Evolutionary conservation across 805 yeast species (phyloP).

Genomic region (Zygosaccharomyces lentus): DNA sequence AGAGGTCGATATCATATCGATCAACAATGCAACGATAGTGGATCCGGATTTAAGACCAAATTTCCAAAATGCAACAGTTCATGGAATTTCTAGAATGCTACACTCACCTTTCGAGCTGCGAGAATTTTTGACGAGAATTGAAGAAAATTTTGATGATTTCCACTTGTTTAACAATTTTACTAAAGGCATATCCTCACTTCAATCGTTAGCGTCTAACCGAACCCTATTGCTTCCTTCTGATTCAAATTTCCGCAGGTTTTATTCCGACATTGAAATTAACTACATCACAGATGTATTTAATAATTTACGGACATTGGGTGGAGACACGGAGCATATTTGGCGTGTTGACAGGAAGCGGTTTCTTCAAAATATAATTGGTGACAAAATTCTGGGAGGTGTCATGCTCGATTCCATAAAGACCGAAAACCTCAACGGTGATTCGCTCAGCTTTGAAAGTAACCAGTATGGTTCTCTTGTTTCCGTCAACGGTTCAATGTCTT

Average conservation of each 20-base stretch:
- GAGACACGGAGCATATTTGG: slow-evolving; percentile 19
- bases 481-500: slow-evolving; percentile 34
- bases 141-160: slow-evolving; percentile 3
- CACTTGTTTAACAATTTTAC: slow-evolving; percentile 9
- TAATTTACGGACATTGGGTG: slow-evolving; percentile 10
- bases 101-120: slow-evolving; percentile 36
- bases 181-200: slow-evolving; percentile 7
- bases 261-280: slow-evolving; percentile 42
- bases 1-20: slow-evolving; percentile 28
- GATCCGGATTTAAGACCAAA: slow-evolving; percentile 56
- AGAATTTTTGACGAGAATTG: slow-evolving; percentile 32
- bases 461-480: slow-evolving; percentile 35
- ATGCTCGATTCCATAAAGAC: slow-evolving; percentile 11
- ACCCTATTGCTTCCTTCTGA: slow-evolving; percentile 50
- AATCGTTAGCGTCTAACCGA: slow-evolving; percentile 26
- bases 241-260: slow-evolving; percentile 27
- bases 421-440: slow-evolving; percentile 29
- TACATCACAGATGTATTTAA: slow-evolving; percentile 37
- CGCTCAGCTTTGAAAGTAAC: slow-evolving; percentile 20
- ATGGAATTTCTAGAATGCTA: slow-evolving; percentile 52
- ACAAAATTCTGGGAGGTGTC: slow-evolving; percentile 46
- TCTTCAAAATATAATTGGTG: slow-evolving; percentile 35
- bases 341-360: slow-evolving; percentile 17
- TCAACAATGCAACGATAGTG: slow-evolving; percentile 39
- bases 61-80: slow-evolving; percentile 61